Base-by-base conservation (phyloP, 2,329 filamentous ascomycete species). In the Byssochlamys sp. region DNA sequence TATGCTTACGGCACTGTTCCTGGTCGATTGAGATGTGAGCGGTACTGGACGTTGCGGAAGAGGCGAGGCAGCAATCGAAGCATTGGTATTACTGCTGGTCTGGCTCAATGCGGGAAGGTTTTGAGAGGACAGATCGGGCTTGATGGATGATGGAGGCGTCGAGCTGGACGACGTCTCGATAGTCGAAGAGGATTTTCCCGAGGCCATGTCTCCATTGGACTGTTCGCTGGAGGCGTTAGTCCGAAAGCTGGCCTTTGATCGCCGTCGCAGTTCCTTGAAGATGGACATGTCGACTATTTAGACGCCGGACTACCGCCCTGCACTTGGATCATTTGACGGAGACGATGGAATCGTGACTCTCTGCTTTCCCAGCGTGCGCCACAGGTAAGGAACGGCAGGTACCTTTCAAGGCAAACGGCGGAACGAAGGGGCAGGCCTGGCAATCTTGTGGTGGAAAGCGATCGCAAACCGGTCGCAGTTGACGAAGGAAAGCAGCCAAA, bases 251-350 rank as follows among this genome's bases (percentile, higher is more conserved):
- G 85, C 82, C 71, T 81, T 86, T 57, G 89, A 94, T 65, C 87
- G 86, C 65, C 89, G 84, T 65, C 89, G 87, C 57, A 95, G 75
- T 68, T 87, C 85, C 73, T 84, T 89, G 66, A 94, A 80, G 69
- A 95, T 89, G 50, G 86, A 71, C 77, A 79, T 79, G 55, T 50
- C 58, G 59, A 57, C 10, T 19, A 26, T 28, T 26, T 5, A 7
- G 24, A 19, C 24, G 10, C 29, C 24, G 25, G 25, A 28, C 49
- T 28, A 24, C 49, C 24, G n/a, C 12, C 27, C 49, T 51, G 4
- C 5, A 27, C 7, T 24, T 24, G n/a, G 19, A 45, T 45, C 39
- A 45, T 45, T 33, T 19, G 39, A 45, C 39, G 5, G 14, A 4
- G 39, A 45, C n/a, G n/a, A 45, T 45, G n/a, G 19, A 14, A 45